phyloP scores from a whole-genome alignment of 1,284 basidiomycete species.

The Rhizopogon parksii region DNA sequence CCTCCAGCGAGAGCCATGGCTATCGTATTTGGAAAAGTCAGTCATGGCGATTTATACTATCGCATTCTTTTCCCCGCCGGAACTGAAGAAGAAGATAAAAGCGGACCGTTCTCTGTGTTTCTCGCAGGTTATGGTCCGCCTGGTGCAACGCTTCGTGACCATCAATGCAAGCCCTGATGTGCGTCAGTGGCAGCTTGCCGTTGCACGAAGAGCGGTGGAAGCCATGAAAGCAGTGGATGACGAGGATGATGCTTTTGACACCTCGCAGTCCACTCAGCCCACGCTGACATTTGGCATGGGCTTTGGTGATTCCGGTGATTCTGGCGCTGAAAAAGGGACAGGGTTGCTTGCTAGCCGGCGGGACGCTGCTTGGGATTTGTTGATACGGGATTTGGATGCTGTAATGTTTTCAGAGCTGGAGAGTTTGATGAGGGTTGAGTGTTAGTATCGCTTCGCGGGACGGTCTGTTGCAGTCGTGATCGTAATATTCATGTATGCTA shows the following conservation, averaged over 20 bases:
- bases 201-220: constrained; percentile 75
- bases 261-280: constrained; percentile 46
- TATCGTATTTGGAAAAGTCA: constrained; percentile 75
- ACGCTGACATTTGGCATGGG: constrained; percentile 69
- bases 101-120: constrained; percentile 51
- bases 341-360: constrained; percentile 72
- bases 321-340: constrained; percentile 55
- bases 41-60: constrained; percentile 82
- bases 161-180: constrained; percentile 39
- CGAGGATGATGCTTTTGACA: constrained; percentile 67
- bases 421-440: constrained; percentile 64
- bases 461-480: constrained; percentile 1
- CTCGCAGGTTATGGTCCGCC: constrained; percentile 55
- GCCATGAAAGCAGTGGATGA: constrained; percentile 82
- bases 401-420: constrained; percentile 70
- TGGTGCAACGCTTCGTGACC: constrained; percentile 55
- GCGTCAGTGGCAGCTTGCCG: constrained; percentile 51
- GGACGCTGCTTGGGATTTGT: constrained; percentile 61
- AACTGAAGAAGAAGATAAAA: constrained; percentile 67
- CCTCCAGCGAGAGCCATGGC: constrained; percentile 58
- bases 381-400: constrained; percentile 65
- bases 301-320: constrained; percentile 68
- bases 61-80: constrained; percentile 74
- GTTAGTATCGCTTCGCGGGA: constrained; percentile 10
- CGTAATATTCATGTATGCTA: constrained; percentile 11